phyloP scores from a whole-genome alignment of 148 eudicot genomes.

The Simmondsia chinensis region DNA sequence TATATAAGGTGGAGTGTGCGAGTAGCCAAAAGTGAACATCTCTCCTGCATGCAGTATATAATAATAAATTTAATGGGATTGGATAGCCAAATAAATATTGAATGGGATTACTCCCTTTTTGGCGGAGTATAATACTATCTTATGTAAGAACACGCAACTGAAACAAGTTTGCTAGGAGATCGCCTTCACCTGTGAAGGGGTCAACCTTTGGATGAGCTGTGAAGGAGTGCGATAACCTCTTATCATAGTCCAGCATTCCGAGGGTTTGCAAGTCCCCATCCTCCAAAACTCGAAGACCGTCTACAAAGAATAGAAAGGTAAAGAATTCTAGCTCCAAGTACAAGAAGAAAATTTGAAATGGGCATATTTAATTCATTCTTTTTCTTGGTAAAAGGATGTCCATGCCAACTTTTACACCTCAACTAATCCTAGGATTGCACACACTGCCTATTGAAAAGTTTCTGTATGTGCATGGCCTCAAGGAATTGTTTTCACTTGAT shows the following conservation, averaged over 20 bases:
- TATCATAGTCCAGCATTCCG: slow-evolving; percentile 94
- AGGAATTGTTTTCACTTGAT: too few species aligned
- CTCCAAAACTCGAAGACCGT: slow-evolving; percentile 82
- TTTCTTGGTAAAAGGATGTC: neutral
- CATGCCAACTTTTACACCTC: too few species aligned
- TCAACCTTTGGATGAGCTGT: slow-evolving; percentile 99
- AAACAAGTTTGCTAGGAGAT: too few species aligned
- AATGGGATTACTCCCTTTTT: too few species aligned
- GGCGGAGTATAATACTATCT: too few species aligned
- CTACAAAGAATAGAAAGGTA: slow-evolving; percentile 19
- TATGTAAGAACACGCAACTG: too few species aligned
- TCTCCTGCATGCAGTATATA: slow-evolving; percentile 50
- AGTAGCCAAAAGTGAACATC: slow-evolving; percentile 95
- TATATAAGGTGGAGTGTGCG: slow-evolving; percentile 61
- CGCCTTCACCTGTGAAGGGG: slow-evolving; percentile 65
- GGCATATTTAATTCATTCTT: too few species aligned
- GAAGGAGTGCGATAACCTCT: slow-evolving; percentile 76
- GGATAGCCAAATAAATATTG: too few species aligned
- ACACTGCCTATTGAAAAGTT: too few species aligned
- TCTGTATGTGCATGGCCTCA: too few species aligned
- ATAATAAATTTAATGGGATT: too few species aligned
- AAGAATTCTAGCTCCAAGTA: slow-evolving; percentile 2
- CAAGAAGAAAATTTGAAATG: neutral
- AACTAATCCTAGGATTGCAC: too few species aligned
- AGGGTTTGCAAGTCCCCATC: slow-evolving; percentile 96